Base-by-base conservation (phyloP, 2,329 filamentous ascomycete genomes). In the Cladophialophora carrionii region DNA sequence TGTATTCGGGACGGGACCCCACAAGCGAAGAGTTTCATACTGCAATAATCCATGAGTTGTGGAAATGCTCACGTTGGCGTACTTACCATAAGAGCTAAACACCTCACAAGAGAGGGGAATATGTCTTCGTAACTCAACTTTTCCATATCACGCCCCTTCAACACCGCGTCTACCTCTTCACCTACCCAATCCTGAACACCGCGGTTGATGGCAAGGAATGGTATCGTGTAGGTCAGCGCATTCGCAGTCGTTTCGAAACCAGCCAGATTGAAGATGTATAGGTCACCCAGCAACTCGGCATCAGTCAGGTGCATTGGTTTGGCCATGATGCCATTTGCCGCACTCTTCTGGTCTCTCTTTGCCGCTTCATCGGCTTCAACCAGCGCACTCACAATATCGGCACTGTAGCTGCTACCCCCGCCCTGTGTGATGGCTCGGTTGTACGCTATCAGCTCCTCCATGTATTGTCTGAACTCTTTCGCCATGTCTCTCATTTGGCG, bases 191-290 rank as follows among this genome's bases (percentile, higher is more conserved):
- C 75, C 64, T 84, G 82, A 2, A 81, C 76, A 3, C 78, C 72
- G 0, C 78, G 80, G 48, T 81, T 67, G 0, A 77, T 74, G 1
- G 82, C 81, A 1, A 85, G 74, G 8, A 82, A 78, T 6, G 78
- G 71, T 0, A 82, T 70, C 0, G 76, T 73, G 58, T 78, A 83
- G 0, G 77, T 76, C 5, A 84, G 70, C 0, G 78, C 78, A 31
- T 81, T 78, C 0, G 82, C 80, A 0, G 81, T 82, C 0, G 82
- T 84, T 63, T 85, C 82, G 63, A 84, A 81, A 0, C 83, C 83
- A 0, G 83, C 82, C 57, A 84, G 75, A 55, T 80, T 83, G 66
- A 83, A 77, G 1, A 80, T 73, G 58, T 82, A 82, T 54, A 83
- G 72, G 53, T 84, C 84, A 14, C 82, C 81, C 48, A 80, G 80